Conservation (phyloP, 2,329 filamentous ascomycete species). For the Colletotrichum paranaense region DNA sequence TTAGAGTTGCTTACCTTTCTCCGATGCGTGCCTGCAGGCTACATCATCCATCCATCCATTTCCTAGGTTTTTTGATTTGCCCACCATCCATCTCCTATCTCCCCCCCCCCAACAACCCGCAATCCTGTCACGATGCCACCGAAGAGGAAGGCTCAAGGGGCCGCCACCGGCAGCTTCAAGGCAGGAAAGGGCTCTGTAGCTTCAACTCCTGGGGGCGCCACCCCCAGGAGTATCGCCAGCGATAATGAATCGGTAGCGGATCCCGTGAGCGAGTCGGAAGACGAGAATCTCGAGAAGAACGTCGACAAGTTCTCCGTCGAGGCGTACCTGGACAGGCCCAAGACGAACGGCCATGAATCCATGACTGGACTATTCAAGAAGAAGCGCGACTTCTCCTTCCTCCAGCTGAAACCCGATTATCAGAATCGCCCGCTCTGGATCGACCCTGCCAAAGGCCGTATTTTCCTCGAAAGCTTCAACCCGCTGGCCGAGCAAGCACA, state of each 20-base stretch:
- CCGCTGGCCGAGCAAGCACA: constrained; percentile 88
- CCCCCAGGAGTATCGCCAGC: constrained; percentile 68
- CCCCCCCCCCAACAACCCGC: neutral
- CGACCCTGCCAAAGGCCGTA: constrained; percentile 84
- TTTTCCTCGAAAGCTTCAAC: constrained; percentile 95
- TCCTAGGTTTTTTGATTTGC: neutral
- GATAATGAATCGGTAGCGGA: constrained; percentile 57
- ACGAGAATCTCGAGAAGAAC: constrained; percentile 66
- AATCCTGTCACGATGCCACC: constrained; percentile 66
- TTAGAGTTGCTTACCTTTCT: neutral
- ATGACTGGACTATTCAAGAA: constrained; percentile 47
- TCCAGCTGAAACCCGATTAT: constrained; percentile 88
- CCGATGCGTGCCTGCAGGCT: constrained; percentile 11
- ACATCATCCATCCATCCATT: constrained; percentile 12
- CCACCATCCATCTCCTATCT: neutral
- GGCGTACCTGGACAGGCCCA: constrained; percentile 50
- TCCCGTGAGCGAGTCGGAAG: constrained; percentile 53
- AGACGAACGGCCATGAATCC: constrained; percentile 26
- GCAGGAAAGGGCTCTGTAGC: constrained; percentile 65
- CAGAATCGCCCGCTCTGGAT: constrained; percentile 94
- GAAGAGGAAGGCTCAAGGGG: constrained; percentile 74
- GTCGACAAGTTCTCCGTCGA: constrained; percentile 70
- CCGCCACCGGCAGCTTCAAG: constrained; percentile 62
- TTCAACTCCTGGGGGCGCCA: constrained; percentile 71
- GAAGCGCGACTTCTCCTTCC: constrained; percentile 80